A percentile compares a stretch with the other conserved stretches of the same genome.
These are phyloP conservation scores for Euphorbia tirucalli DNA, from an alignment of 345 rosid genomes.

Conservation along the genomic window DNA sequence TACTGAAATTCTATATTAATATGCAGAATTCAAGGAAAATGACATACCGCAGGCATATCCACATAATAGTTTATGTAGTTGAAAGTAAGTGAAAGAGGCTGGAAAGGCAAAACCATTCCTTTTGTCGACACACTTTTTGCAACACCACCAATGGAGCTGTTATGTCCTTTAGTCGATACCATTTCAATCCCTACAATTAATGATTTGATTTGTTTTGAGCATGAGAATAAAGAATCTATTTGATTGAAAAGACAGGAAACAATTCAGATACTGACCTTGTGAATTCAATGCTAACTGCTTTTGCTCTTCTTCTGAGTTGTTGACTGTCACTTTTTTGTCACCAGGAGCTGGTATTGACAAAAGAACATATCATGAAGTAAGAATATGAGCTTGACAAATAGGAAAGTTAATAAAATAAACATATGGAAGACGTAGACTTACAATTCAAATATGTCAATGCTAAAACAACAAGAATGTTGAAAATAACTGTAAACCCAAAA, in stretches of 20 bases:
- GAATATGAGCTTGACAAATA: background rate
- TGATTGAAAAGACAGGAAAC: too few species aligned
- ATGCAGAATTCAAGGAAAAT: background rate
- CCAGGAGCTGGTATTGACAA: slow-evolving; percentile 15
- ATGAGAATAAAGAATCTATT: background rate
- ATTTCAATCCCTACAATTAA: slow-evolving; percentile 31
- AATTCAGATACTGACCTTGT: slow-evolving; percentile 8
- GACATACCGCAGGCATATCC: slow-evolving; percentile 75
- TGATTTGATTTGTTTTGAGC: background rate
- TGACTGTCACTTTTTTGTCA: background rate
- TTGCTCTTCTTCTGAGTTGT: background rate
- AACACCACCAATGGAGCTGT: background rate
- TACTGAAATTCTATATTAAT: background rate
- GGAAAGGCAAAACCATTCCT: slow-evolving; percentile 79
- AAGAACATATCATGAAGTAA: background rate
- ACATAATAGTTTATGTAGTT: slow-evolving; percentile 62
- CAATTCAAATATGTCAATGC: slow-evolving; percentile 19
- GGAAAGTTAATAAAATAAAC: background rate
- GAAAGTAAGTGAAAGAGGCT: slow-evolving; percentile 71
- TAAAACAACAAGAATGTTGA: slow-evolving; percentile 19
- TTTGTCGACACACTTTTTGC: slow-evolving; percentile 22
- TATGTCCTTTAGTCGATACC: slow-evolving; percentile 14
- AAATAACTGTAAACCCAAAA: slow-evolving; percentile 5
- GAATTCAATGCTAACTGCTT: background rate
- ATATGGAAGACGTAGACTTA: background rate